phyloP scores from a whole-genome alignment of 371 early-diverging fungal genomes.

The Amoeboaphelidium occidentale region DNA sequence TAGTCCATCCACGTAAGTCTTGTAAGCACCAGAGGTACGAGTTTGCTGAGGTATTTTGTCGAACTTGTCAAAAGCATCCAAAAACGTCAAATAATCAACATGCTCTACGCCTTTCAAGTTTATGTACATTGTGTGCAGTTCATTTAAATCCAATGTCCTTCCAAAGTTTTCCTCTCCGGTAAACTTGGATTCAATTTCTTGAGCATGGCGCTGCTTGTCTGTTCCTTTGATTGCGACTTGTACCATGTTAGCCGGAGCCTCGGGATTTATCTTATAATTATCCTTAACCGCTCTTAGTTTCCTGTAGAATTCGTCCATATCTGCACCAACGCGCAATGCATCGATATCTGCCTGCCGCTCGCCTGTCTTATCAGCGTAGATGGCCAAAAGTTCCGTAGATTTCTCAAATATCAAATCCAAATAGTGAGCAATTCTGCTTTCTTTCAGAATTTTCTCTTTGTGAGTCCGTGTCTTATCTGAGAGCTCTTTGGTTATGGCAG shows the following conservation, averaged over 20 bases:
- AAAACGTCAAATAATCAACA: conserved; percentile 50
- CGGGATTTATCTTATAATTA: conserved; percentile 23
- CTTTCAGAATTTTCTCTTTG: conserved; percentile 52
- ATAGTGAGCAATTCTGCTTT: conserved; percentile 44
- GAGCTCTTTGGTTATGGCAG: conserved; percentile 56
- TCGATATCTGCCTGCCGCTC: conserved; percentile 41
- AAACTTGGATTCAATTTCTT: conserved; percentile 55
- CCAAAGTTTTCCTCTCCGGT: conserved; percentile 78
- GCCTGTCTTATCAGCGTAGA: conserved; percentile 50
- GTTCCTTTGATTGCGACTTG: not conserved
- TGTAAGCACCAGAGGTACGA: conserved; percentile 31
- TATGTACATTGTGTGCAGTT: conserved; percentile 39
- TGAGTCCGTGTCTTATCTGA: conserved; percentile 44
- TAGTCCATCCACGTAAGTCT: conserved; percentile 36
- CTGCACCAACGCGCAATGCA: conserved; percentile 35
- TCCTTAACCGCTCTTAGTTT: conserved; percentile 57
- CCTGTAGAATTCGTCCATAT: conserved; percentile 64
- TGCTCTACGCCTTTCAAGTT: conserved; percentile 50
- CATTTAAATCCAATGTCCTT: conserved; percentile 60
- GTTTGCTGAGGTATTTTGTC: conserved; percentile 27
- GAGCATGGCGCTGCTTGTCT: not conserved
- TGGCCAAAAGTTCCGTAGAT: conserved; percentile 25
- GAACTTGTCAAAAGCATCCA: conserved; percentile 40
- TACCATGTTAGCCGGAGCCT: conserved; percentile 8
- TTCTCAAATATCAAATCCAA: conserved; percentile 42